These are phyloP conservation scores for Ramaria rubella DNA, from an alignment of 768 basidiomycete genomes.

Conservation along the genomic window DNA sequence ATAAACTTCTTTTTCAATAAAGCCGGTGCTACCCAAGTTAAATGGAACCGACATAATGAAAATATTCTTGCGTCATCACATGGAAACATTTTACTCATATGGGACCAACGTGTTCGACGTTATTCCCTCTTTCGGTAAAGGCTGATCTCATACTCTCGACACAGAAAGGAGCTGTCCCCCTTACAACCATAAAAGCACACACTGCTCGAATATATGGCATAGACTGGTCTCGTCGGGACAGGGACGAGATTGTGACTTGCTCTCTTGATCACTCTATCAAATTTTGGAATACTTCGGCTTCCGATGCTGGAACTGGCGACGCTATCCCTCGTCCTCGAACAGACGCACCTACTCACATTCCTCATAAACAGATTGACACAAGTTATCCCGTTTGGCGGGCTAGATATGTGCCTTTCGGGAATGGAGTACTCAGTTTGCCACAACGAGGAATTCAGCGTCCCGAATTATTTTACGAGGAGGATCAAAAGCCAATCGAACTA, in stretches of 20 bases:
- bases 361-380: slow-evolving; percentile 45
- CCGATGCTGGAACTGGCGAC: slow-evolving; percentile 21
- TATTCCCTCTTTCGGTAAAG: neutral
- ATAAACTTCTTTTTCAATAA: neutral
- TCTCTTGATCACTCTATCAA: slow-evolving; percentile 93
- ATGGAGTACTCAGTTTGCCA: slow-evolving; percentile 79
- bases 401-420: slow-evolving; percentile 84
- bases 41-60: slow-evolving; percentile 88
- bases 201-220: slow-evolving; percentile 94
- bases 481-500: slow-evolving; percentile 11
- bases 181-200: slow-evolving; percentile 72
- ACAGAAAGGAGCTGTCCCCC: slow-evolving; percentile 84
- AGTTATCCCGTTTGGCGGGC: slow-evolving; percentile 94
- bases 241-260: slow-evolving; percentile 86
- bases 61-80: slow-evolving; percentile 89
- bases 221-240: slow-evolving; percentile 79
- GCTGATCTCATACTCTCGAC: neutral
- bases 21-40: slow-evolving; percentile 92
- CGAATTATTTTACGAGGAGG: slow-evolving; percentile 23
- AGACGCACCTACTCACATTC: slow-evolving; percentile 1
- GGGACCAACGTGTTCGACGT: slow-evolving; percentile 77
- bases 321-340: slow-evolving; percentile 12
- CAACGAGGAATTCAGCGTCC: slow-evolving; percentile 58
- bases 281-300: slow-evolving; percentile 51
- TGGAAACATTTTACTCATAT: slow-evolving; percentile 78